Conservation (phyloP, 768 basidiomycete genomes). For the Phanerochaete carnosa region DNA sequence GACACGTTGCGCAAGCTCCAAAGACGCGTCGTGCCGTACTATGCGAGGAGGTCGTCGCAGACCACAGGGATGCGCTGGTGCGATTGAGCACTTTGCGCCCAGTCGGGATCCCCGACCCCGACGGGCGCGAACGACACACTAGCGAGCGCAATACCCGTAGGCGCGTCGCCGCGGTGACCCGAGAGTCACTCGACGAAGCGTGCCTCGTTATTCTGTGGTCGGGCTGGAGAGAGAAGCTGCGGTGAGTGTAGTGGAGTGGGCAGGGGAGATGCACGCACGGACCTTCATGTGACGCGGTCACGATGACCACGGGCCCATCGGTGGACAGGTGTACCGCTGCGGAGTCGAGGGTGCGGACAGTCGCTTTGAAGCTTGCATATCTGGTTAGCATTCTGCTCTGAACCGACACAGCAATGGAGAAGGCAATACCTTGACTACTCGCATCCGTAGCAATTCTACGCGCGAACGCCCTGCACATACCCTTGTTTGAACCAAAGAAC, state of each 20-base stretch:
- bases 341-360: conserved; percentile 39
- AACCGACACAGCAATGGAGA: background rate
- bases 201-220: too few relatives aligned
- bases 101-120: too few relatives aligned
- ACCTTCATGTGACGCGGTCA: conserved; percentile 45
- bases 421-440: conserved; percentile 30
- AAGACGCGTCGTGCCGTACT: too few relatives aligned
- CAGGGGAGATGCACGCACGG: background rate
- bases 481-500: conserved; percentile 46
- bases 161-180: too few relatives aligned
- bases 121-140: too few relatives aligned
- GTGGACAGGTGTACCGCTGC: conserved; percentile 33
- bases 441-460: conserved; percentile 41
- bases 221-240: background rate
- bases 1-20: too few relatives aligned
- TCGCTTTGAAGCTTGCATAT: conserved; percentile 34
- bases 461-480: conserved; percentile 46
- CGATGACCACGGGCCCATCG: conserved; percentile 42
- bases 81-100: too few relatives aligned
- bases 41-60: too few relatives aligned
- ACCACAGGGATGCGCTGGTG: too few relatives aligned
- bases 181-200: too few relatives aligned
- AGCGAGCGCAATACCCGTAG: too few relatives aligned
- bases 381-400: background rate
- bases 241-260: background rate